Conservation (phyloP, 2,329 filamentous ascomycete species). For the Lachnellula hyalina region DNA sequence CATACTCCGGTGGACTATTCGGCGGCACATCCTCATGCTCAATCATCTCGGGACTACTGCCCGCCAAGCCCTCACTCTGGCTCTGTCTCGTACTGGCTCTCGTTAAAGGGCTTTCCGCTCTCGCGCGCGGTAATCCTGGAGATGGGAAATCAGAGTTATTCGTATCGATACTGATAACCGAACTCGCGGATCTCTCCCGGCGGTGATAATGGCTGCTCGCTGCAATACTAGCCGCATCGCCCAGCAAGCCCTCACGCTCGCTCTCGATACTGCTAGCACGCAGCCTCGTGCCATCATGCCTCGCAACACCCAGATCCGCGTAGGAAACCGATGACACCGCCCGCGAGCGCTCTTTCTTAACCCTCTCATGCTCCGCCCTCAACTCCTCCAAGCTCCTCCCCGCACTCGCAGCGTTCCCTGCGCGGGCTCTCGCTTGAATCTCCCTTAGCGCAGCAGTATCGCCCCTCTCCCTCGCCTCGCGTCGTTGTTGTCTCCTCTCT, state of each 20-base stretch:
- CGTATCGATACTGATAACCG: slow-evolving; percentile 48
- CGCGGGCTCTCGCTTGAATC: slow-evolving; percentile 51
- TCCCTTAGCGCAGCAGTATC: slow-evolving; percentile 65
- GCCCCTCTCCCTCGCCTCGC: slow-evolving; percentile 66
- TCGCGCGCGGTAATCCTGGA: slow-evolving; percentile 36
- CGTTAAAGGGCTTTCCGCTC: slow-evolving; percentile 35
- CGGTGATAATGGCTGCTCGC: slow-evolving; percentile 36
- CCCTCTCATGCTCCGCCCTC: slow-evolving; percentile 48
- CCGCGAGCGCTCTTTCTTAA: slow-evolving; percentile 56
- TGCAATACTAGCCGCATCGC: slow-evolving; percentile 54
- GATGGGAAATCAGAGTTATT: slow-evolving; percentile 40
- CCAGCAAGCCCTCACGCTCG: slow-evolving; percentile 65
- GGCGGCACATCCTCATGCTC: slow-evolving; percentile 27
- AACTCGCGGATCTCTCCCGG: slow-evolving; percentile 47
- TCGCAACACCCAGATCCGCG: slow-evolving; percentile 67
- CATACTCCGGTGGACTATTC: slow-evolving; percentile 29
- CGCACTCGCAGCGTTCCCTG: slow-evolving; percentile 27
- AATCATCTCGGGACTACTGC: slow-evolving; percentile 29
- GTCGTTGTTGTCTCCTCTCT: slow-evolving; percentile 61
- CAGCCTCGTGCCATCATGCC: slow-evolving; percentile 71
- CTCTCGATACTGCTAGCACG: slow-evolving; percentile 69
- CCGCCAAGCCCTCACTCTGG: slow-evolving; percentile 19
- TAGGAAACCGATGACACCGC: slow-evolving; percentile 73
- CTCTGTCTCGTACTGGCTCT: slow-evolving; percentile 14
- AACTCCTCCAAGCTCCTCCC: slow-evolving; percentile 54